Conservation (phyloP, 352 stramenopile species). For the Elongisporangium anandrum region DNA sequence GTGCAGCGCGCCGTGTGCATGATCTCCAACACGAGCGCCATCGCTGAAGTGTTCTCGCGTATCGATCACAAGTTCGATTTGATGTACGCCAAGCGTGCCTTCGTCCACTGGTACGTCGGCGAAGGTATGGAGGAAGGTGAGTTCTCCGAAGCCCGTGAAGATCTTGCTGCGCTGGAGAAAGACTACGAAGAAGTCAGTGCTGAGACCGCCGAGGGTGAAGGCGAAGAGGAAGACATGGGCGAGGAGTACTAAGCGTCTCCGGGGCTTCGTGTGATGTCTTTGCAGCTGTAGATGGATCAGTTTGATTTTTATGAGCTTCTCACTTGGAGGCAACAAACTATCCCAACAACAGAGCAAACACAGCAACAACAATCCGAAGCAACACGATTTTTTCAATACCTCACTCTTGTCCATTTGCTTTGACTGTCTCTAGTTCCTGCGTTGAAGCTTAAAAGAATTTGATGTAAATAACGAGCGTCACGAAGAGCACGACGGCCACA, state of each 20-base stretch:
- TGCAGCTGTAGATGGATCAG: too few species aligned
- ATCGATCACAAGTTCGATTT: conserved; percentile 99
- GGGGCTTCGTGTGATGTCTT: too few species aligned
- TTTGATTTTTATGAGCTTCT: too few species aligned
- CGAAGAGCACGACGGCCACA: conserved; percentile 73
- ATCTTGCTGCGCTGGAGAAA: conserved; percentile 97
- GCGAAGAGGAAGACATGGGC: conserved; percentile 90
- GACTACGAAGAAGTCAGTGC: conserved; percentile 99
- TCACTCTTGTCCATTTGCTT: too few species aligned
- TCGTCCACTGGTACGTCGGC: conserved; percentile 99
- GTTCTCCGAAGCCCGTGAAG: conserved; percentile 98
- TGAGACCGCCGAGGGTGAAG: conserved; percentile 95
- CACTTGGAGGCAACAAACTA: too few species aligned
- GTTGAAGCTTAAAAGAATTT: conserved; percentile 90
- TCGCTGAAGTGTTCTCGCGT: conserved; percentile 94
- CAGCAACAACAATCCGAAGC: too few species aligned
- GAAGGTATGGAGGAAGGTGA: conserved; percentile 99
- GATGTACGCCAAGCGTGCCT: conserved; percentile 99
- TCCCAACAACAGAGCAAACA: too few species aligned
- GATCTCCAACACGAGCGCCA: conserved; percentile 96
- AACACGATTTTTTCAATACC: too few species aligned
- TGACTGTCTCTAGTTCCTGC: conserved; percentile 7
- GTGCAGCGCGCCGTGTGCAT: conserved; percentile 96
- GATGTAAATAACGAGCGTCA: conserved; percentile 88
- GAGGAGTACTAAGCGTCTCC: conserved; percentile 75